phyloP scores from a whole-genome alignment of 805 yeast species.

The Pichia insulana region DNA sequence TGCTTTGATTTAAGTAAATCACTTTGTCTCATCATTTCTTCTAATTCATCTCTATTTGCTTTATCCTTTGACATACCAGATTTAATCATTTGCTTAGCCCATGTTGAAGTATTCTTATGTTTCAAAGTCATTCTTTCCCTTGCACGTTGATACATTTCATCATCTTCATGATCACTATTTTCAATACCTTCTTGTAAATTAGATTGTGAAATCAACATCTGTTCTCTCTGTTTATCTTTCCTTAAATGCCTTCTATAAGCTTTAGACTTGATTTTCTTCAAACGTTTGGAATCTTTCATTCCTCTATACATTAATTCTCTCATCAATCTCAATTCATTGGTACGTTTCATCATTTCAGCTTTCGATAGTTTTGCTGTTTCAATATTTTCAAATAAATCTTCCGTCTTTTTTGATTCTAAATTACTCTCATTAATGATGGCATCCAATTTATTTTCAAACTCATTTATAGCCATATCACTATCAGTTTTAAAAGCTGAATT shows the following conservation, averaged over 20 bases:
- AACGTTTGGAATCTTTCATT: conserved; percentile 80
- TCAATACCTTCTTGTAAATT: conserved; percentile 28
- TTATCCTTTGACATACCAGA: conserved; percentile 88
- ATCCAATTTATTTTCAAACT: conserved; percentile 59
- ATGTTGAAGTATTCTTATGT: conserved; percentile 78
- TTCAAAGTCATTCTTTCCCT: conserved; percentile 86
- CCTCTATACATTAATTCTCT: conserved; percentile 95
- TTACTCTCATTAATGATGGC: conserved; percentile 55
- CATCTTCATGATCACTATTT: conserved; percentile 39
- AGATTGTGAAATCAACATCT: conserved; percentile 56
- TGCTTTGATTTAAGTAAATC: conserved; percentile 68
- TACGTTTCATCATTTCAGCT: conserved; percentile 69
- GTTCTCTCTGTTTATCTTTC: conserved; percentile 67
- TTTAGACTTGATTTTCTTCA: conserved; percentile 92
- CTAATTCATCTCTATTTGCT: conserved; percentile 78
- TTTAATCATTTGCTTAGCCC: conserved; percentile 87
- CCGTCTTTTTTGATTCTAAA: conserved; percentile 61
- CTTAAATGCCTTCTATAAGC: conserved; percentile 78
- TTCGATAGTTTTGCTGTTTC: conserved; percentile 73
- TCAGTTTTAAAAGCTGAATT: conserved; percentile 47
- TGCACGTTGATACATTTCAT: conserved; percentile 73
- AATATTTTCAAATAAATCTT: conserved; percentile 79
- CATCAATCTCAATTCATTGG: conserved; percentile 81
- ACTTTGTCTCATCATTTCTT: conserved; percentile 87
- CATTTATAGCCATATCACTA: conserved; percentile 41